Evolutionary conservation across 495 filamentous ascomycete genomes (phyloP).

Genomic region (Hyaloscypha bicolor): DNA sequence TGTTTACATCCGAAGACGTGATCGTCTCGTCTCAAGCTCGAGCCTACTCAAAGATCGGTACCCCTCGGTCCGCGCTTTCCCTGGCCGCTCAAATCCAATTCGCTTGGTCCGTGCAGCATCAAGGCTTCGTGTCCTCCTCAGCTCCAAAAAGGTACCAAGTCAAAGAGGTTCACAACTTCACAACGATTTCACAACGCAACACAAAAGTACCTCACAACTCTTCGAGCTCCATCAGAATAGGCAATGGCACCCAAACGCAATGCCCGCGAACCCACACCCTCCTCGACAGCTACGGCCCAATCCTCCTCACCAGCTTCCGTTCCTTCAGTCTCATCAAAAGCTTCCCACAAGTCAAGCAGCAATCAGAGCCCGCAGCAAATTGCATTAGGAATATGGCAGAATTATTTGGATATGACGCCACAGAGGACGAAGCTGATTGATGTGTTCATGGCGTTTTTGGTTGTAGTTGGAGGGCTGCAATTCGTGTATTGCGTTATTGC

Average conservation of each 20-base stretch:
- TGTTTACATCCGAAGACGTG: slow-evolving; percentile 10
- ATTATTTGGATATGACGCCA: slow-evolving; percentile 78
- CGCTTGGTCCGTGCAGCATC: slow-evolving; percentile 3
- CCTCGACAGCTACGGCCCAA: slow-evolving; percentile 28
- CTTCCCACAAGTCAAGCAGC: slow-evolving; percentile 18
- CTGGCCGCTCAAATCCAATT: slow-evolving; percentile 3
- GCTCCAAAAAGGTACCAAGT: neutral
- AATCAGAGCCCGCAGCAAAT: slow-evolving; percentile 44
- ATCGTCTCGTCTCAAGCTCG: slow-evolving; percentile 9
- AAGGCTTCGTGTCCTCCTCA: slow-evolving; percentile 27
- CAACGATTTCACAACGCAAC: neutral
- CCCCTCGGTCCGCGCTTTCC: slow-evolving; percentile 4
- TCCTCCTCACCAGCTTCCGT: slow-evolving; percentile 25
- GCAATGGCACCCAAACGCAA: slow-evolving; percentile 43
- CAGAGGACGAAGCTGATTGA: slow-evolving; percentile 93
- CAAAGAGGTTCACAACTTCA: slow-evolving; percentile 1
- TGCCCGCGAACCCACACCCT: slow-evolving; percentile 30
- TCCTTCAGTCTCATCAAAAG: slow-evolving; percentile 16
- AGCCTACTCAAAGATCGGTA: neutral
- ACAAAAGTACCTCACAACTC: neutral
- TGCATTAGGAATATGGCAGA: slow-evolving; percentile 60
- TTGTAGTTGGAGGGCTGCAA: slow-evolving; percentile 82
- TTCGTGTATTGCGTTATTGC: slow-evolving; percentile 91
- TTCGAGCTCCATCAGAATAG: neutral
- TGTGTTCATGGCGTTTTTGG: slow-evolving; percentile 87